These are phyloP conservation scores for Botrytis byssoidea DNA, from an alignment of 2,329 filamentous ascomycete species.

Conservation along the genomic window DNA sequence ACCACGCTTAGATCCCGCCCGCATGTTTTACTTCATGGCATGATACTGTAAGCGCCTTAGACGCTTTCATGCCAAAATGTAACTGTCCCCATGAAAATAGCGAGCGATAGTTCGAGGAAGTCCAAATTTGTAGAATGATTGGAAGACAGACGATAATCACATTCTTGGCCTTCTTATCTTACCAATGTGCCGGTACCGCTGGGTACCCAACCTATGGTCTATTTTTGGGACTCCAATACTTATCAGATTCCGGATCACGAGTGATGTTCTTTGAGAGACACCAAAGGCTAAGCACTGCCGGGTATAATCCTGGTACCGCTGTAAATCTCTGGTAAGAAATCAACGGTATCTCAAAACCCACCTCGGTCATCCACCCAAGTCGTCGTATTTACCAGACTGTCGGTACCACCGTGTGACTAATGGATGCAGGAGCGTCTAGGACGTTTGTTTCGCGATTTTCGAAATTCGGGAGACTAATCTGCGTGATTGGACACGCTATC, in stretches of 20 bases:
- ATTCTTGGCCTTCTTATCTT: not conserved
- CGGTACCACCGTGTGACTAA: slow-evolving; percentile 2
- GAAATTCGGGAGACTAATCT: not conserved
- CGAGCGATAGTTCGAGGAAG: not conserved
- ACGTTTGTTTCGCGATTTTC: not conserved
- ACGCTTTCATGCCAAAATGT: not conserved
- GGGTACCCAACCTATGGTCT: not conserved
- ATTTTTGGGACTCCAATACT: not conserved
- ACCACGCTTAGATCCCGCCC: not conserved
- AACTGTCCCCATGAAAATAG: not conserved
- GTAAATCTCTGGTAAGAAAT: not conserved
- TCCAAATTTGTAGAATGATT: not conserved
- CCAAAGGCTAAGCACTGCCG: not conserved
- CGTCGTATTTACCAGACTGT: not conserved
- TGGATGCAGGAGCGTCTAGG: not conserved
- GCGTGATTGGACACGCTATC: not conserved
- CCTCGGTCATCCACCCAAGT: not conserved
- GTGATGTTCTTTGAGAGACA: not conserved
- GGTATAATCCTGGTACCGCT: not conserved
- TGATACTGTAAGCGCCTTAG: not conserved
- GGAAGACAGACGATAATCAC: not conserved
- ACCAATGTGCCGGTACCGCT: not conserved
- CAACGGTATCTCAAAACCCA: not conserved
- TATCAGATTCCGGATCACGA: not conserved
- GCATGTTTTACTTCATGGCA: not conserved